These are phyloP conservation scores for Coccinonectria pachysandricola DNA, from an alignment of 2,329 filamentous ascomycete genomes.

Conservation along the genomic window DNA sequence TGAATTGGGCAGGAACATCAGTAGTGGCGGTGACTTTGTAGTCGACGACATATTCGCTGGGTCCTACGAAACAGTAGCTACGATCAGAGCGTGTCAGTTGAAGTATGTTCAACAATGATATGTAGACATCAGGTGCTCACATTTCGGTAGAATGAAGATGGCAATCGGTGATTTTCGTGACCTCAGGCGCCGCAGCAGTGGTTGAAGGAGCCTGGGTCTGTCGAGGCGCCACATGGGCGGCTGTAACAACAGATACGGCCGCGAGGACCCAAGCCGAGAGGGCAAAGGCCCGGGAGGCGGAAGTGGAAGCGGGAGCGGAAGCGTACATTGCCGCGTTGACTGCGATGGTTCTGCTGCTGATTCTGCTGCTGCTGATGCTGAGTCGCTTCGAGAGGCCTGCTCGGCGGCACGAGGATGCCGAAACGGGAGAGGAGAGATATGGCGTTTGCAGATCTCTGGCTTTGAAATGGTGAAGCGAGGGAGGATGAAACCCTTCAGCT, in stretches of 20 bases:
- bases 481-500: no score
- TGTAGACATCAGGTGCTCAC: conserved; percentile 17
- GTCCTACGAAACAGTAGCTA: conserved; percentile 35
- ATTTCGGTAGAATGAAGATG: conserved; percentile 31
- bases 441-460: neutral
- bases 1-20: conserved; percentile 49
- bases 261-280: conserved; percentile 9
- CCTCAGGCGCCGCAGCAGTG: conserved; percentile 10
- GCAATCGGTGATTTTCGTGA: conserved; percentile 31
- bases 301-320: conserved; percentile 5
- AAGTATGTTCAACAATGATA: neutral
- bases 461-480: no score
- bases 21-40: conserved; percentile 43
- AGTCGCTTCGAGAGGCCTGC: no score
- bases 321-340: conserved; percentile 11
- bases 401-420: no score
- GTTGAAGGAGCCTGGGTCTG: conserved; percentile 22
- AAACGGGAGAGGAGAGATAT: neutral
- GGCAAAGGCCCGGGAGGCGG: no score
- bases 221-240: conserved; percentile 17
- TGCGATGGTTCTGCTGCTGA: no score
- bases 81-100: neutral
- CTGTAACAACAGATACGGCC: conserved; percentile 7
- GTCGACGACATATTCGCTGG: conserved; percentile 32
- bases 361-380: no score